Conservation (phyloP, 768 basidiomycete genomes). For the Leccinum uliginosum region DNA sequence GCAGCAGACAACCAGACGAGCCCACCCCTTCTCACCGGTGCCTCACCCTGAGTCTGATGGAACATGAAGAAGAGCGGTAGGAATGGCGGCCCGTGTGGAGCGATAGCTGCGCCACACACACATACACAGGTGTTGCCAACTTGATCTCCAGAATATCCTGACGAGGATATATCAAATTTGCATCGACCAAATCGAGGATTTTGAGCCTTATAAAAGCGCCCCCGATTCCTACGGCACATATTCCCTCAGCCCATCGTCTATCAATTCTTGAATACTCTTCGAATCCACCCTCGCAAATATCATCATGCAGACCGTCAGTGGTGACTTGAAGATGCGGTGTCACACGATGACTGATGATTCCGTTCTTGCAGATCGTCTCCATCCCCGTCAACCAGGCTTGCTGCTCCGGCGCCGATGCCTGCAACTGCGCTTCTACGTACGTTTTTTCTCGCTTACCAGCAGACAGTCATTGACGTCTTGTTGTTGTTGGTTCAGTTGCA, state of each 20-base stretch:
- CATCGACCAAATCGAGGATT: background rate
- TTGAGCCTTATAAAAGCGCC: slow-evolving; percentile 8
- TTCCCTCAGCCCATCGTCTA: background rate
- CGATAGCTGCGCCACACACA: background rate
- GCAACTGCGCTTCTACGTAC: slow-evolving; percentile 14
- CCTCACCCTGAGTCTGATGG: background rate
- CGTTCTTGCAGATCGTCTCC: slow-evolving; percentile 2
- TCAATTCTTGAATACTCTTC: background rate
- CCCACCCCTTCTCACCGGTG: no score
- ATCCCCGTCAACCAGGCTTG: slow-evolving; percentile 17
- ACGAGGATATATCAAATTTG: background rate
- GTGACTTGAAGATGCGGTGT: background rate
- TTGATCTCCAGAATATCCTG: background rate
- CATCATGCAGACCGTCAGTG: slow-evolving; percentile 23
- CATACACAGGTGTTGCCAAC: background rate
- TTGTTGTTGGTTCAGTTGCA: slow-evolving; percentile 6
- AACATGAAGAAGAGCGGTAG: background rate
- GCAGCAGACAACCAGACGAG: background rate
- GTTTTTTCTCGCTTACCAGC: background rate
- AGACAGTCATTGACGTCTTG: background rate
- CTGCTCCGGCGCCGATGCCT: slow-evolving; percentile 7
- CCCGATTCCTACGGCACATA: background rate
- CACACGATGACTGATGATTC: background rate
- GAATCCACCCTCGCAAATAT: background rate
- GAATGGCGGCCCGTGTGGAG: background rate